A percentile compares a stretch with the other conserved stretches of the same genome.
phyloP scores from a whole-genome alignment of 305 asterid genomes.

The Fraxinus velutina region DNA sequence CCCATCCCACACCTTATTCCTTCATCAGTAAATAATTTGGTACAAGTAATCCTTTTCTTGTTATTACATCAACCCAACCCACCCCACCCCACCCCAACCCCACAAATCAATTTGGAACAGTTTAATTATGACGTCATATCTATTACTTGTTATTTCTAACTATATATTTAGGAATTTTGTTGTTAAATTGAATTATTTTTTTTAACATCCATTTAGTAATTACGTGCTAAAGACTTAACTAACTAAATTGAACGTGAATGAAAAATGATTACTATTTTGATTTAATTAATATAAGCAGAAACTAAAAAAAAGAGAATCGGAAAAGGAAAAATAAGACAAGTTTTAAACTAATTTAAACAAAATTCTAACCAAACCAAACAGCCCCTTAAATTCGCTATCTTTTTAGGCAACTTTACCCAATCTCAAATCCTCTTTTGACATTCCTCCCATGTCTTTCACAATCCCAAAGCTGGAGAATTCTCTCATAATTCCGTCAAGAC shows the following conservation, averaged over 20 bases:
- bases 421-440: slow-evolving; percentile 21
- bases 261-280: not conserved
- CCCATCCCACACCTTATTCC: not conserved
- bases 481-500: slow-evolving; percentile 24
- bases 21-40: not conserved
- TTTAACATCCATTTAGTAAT: not conserved
- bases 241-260: not conserved
- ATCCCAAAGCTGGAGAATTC: slow-evolving; percentile 29
- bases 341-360: no score
- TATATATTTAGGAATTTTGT: no score
- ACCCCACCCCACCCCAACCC: not conserved
- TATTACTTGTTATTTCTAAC: no score
- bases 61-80: not conserved
- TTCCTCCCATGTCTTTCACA: slow-evolving; percentile 13
- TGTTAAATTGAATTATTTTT: no score
- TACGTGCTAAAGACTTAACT: not conserved
- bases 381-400: slow-evolving; percentile 23
- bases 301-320: not conserved
- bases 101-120: not conserved
- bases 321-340: not conserved
- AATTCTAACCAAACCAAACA: slow-evolving; percentile 36
- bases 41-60: not conserved
- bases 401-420: not conserved
- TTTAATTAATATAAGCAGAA: not conserved
- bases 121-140: not conserved